Evolutionary conservation across 1,284 basidiomycete species (phyloP).

Genomic region (Rhodotorula sp.): DNA sequence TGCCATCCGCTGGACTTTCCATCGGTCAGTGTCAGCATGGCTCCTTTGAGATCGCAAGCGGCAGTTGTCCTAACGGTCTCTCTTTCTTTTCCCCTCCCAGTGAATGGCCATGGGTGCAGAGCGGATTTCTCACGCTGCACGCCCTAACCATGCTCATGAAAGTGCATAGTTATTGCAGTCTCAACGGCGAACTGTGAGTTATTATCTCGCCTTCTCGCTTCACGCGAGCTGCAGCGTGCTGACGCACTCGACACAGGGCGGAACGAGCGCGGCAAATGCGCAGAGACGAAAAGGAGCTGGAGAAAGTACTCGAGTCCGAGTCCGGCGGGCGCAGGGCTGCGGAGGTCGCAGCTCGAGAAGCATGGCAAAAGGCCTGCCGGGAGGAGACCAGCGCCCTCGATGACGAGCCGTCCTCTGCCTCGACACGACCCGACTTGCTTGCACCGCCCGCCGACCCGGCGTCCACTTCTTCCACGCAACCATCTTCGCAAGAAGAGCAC

Average conservation of each 20-base stretch:
- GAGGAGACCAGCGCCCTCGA: background rate
- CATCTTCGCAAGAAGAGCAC: slow-evolving; percentile 3
- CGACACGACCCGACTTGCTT: background rate
- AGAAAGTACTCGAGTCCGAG: slow-evolving; percentile 52
- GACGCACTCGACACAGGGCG: background rate
- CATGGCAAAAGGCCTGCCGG: slow-evolving; percentile 19
- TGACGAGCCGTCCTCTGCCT: background rate
- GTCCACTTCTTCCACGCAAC: slow-evolving; percentile 19
- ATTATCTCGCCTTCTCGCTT: background rate
- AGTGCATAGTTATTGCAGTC: slow-evolving; percentile 88
- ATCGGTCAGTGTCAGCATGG: slow-evolving; percentile 52
- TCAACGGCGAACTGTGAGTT: slow-evolving; percentile 72
- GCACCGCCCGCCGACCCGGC: background rate
- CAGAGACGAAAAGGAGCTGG: slow-evolving; percentile 54
- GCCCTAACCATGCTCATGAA: slow-evolving; percentile 86
- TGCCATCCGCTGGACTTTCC: slow-evolving; percentile 80
- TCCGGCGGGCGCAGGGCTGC: slow-evolving; percentile 64
- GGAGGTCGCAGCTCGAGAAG: slow-evolving; percentile 14
- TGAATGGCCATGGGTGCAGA: slow-evolving; percentile 95
- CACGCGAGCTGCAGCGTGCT: background rate
- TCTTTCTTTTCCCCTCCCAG: slow-evolving; percentile 49
- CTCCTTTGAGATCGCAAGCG: background rate
- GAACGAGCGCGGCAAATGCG: slow-evolving; percentile 49
- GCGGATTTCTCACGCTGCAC: slow-evolving; percentile 51
- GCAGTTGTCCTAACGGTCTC: too few species aligned